Percentiles rank a stretch among this genome's conserved stretches.
Conservation (phyloP, 1,139 yeast genomes). For the Candida labiduridarum region DNA sequence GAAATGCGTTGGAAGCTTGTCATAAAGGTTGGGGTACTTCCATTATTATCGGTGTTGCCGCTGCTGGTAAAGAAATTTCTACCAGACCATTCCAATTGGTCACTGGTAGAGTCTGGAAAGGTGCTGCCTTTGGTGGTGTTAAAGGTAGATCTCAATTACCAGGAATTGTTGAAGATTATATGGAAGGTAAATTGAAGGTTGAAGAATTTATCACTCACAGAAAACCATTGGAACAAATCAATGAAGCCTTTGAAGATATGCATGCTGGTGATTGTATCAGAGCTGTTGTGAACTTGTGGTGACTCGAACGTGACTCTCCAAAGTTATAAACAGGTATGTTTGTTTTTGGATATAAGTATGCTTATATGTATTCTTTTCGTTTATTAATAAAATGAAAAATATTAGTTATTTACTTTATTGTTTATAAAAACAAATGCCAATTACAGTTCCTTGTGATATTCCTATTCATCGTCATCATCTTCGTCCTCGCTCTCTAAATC, state of each 20-base stretch:
- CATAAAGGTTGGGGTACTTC: conserved; percentile 99
- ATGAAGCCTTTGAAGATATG: conserved; percentile 92
- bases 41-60: conserved; percentile 95
- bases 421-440: conserved; percentile 4
- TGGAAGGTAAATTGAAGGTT: conserved; percentile 81
- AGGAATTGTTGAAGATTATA: conserved; percentile 82
- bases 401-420: not conserved
- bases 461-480: conserved; percentile 12
- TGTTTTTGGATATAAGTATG: not conserved
- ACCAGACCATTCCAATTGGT: conserved; percentile 99
- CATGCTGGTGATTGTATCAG: conserved; percentile 93
- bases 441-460: conserved; percentile 3
- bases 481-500: conserved; percentile 26
- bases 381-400: not conserved
- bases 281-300: conserved; percentile 67
- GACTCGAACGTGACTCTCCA: conserved; percentile 15
- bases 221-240: conserved; percentile 75
- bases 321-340: conserved; percentile 7
- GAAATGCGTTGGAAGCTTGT: conserved; percentile 93
- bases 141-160: conserved; percentile 97
- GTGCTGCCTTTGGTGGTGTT: conserved; percentile 98
- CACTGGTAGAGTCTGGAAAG: conserved; percentile 98
- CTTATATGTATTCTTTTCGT: not conserved
- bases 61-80: conserved; percentile 94
- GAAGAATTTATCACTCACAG: conserved; percentile 95